Evolutionary conservation across 495 filamentous ascomycete species (phyloP).

Genomic region (Penicillium steckii): DNA sequence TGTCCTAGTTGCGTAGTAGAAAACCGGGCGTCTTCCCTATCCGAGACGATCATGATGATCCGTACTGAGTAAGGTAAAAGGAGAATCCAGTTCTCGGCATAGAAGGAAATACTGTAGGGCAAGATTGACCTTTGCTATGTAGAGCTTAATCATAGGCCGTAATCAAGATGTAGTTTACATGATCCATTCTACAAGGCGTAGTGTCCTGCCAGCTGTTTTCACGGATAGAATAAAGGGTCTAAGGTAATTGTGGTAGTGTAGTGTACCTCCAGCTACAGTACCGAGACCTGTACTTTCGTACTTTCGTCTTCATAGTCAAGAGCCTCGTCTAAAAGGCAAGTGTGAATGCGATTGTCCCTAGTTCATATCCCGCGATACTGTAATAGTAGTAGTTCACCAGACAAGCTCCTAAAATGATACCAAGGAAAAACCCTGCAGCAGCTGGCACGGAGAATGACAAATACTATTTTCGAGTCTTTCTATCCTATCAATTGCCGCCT

Average conservation of each 20-base stretch:
- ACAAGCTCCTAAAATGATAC: not conserved
- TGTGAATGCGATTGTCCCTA: not conserved
- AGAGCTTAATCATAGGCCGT: no score
- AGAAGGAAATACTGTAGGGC: no score
- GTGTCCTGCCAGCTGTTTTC: no score
- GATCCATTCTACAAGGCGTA: not conserved
- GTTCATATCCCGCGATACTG: not conserved
- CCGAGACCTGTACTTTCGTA: not conserved
- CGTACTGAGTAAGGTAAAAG: not conserved
- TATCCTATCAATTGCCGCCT: not conserved
- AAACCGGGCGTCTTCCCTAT: not conserved
- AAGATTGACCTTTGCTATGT: no score
- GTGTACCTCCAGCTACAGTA: no score
- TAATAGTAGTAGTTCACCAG: not conserved
- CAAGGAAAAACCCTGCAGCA: not conserved
- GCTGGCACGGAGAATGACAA: not conserved
- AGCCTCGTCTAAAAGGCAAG: not conserved
- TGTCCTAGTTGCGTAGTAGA: not conserved
- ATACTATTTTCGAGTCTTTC: not conserved
- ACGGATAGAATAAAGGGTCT: no score
- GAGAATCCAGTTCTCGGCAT: not conserved
- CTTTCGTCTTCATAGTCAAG: not conserved
- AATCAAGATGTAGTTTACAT: no score
- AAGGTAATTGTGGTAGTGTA: no score
- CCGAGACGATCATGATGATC: not conserved